These are phyloP conservation scores for Candida fluviatilis DNA, from an alignment of 805 yeast species.

Conservation along the genomic window DNA sequence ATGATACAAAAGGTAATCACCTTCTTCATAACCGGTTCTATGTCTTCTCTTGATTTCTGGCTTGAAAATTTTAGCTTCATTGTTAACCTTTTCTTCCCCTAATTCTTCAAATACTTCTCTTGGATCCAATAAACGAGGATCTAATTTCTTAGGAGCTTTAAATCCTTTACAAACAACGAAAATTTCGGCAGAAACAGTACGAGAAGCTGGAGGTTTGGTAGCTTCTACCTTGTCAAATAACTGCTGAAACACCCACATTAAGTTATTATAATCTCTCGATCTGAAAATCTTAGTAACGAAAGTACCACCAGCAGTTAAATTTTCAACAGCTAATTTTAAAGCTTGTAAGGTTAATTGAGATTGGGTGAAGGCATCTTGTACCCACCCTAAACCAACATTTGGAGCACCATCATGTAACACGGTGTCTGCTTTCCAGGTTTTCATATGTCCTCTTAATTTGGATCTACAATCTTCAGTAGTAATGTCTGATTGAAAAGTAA, in stretches of 20 bases:
- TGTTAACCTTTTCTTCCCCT: slow-evolving; percentile 58
- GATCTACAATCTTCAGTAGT: slow-evolving; percentile 98
- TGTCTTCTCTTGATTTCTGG: slow-evolving; percentile 89
- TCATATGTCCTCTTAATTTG: slow-evolving; percentile 89
- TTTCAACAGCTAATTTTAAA: slow-evolving; percentile 88
- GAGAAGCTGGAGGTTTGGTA: slow-evolving; percentile 97
- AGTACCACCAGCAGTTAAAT: slow-evolving; percentile 86
- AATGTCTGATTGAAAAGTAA: slow-evolving; percentile 93
- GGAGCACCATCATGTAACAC: slow-evolving; percentile 99
- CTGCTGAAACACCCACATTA: slow-evolving; percentile 97
- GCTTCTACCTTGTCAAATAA: slow-evolving; percentile 96
- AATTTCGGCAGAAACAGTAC: slow-evolving; percentile 98
- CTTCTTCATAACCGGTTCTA: slow-evolving; percentile 97
- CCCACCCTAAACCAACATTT: slow-evolving; percentile 99
- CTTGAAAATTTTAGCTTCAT: slow-evolving; percentile 88
- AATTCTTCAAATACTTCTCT: slow-evolving; percentile 92
- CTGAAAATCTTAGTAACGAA: slow-evolving; percentile 96
- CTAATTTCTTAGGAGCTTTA: slow-evolving; percentile 93
- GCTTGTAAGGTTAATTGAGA: slow-evolving; percentile 95
- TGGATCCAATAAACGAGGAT: slow-evolving; percentile 88
- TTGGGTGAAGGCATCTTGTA: slow-evolving; percentile 98
- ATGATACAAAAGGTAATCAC: slow-evolving; percentile 71
- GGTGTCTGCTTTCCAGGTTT: slow-evolving; percentile 98
- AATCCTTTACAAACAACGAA: slow-evolving; percentile 95
- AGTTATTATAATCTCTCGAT: slow-evolving; percentile 96